A percentile compares a stretch with the other conserved stretches of the same genome.
Evolutionary conservation across 2,329 filamentous ascomycete species (phyloP).

Genomic region (Botrytis hyacinthi): DNA sequence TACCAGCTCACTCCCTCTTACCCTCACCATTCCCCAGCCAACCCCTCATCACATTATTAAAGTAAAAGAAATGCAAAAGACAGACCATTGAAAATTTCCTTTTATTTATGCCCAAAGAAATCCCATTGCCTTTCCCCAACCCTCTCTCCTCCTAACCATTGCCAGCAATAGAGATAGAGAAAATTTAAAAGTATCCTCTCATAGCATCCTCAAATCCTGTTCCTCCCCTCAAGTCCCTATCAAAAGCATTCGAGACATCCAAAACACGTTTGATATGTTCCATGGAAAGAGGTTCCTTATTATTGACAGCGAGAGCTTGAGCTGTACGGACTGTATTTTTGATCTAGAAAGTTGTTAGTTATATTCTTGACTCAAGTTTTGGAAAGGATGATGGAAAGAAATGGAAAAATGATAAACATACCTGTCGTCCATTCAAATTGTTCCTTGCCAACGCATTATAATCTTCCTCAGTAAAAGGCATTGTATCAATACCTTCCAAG

Average conservation of each 20-base stretch:
- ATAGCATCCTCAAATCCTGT: constrained; percentile 79
- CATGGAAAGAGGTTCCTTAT: constrained; percentile 70
- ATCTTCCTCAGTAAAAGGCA: constrained; percentile 65
- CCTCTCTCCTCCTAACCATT: neutral
- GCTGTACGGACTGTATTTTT: constrained; percentile 85
- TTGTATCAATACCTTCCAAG: constrained; percentile 59
- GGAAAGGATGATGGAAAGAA: neutral
- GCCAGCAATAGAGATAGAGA: neutral
- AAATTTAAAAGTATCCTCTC: constrained; percentile 64
- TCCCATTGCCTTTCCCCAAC: too few relatives aligned
- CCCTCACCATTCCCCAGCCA: too few relatives aligned
- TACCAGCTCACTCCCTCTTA: too few relatives aligned
- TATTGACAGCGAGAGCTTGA: constrained; percentile 77
- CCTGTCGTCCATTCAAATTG: constrained; percentile 67
- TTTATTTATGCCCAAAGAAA: constrained; percentile 2
- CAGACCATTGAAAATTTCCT: neutral
- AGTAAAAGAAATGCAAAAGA: neutral
- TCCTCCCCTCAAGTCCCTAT: constrained; percentile 78
- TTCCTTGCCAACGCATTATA: constrained; percentile 64
- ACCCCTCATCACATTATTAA: neutral
- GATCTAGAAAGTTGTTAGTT: constrained; percentile 49
- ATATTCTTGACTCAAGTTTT: neutral
- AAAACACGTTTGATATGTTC: constrained; percentile 77
- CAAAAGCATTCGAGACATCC: constrained; percentile 81
- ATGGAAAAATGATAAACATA: constrained; percentile 38